A percentile compares a stretch with the other conserved stretches of the same genome.
phyloP scores from a whole-genome alignment of 225 moss, liverwort and hornwort species.

The Polytrichum commune region DNA sequence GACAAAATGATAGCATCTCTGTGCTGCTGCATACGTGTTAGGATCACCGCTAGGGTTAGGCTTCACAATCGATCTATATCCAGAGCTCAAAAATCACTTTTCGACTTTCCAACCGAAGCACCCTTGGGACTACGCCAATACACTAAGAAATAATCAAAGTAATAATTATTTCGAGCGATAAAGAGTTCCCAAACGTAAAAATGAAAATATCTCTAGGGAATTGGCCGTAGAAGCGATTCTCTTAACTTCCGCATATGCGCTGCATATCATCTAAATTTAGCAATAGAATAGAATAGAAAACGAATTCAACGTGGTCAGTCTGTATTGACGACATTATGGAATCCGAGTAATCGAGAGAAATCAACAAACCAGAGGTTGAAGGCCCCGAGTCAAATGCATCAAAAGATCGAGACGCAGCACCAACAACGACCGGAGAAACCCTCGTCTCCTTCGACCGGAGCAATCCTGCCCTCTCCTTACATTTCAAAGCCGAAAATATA shows the following conservation, averaged over 20 bases:
- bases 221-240: not conserved
- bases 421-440: constrained; percentile 12
- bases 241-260: not conserved
- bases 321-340: no score
- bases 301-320: not conserved
- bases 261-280: not conserved
- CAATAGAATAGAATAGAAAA: not conserved
- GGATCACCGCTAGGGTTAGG: not conserved
- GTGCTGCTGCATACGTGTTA: no score
- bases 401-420: constrained; percentile 33
- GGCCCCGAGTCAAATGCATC: constrained; percentile 46
- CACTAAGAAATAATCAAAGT: no score
- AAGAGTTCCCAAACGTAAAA: not conserved
- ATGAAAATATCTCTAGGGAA: not conserved
- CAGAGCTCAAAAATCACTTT: no score
- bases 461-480: constrained; percentile 29
- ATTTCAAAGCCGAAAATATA: constrained; percentile 22
- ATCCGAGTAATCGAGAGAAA: no score
- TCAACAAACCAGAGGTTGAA: constrained; percentile 30
- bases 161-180: no score
- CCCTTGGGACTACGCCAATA: no score
- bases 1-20: not conserved
- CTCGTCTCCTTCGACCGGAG: constrained; percentile 31
- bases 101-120: no score
- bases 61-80: no score